Evolutionary conservation across 257 asterid species (phyloP).

Genomic region (Penstemon davidsonii): DNA sequence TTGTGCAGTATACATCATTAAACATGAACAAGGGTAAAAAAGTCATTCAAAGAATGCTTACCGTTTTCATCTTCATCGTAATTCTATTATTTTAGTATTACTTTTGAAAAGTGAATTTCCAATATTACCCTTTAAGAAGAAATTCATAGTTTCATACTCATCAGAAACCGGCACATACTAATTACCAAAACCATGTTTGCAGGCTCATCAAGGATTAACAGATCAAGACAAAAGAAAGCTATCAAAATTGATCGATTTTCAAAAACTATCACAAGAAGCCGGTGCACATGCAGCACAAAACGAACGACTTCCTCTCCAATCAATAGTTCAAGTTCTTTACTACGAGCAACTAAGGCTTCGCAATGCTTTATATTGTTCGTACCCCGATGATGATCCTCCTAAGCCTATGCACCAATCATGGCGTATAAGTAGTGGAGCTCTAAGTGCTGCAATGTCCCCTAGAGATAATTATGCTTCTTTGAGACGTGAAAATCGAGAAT

Average conservation of each 20-base stretch:
- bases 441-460: slow-evolving; percentile 94
- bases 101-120: too few relatives aligned
- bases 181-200: slow-evolving; percentile 24
- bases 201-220: slow-evolving; percentile 80
- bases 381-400: slow-evolving; percentile 84
- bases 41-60: too few relatives aligned
- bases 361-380: slow-evolving; percentile 60
- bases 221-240: slow-evolving; percentile 78
- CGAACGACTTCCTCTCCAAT: slow-evolving; percentile 92
- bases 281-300: slow-evolving; percentile 98
- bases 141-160: too few relatives aligned
- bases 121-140: too few relatives aligned
- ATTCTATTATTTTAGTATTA: too few relatives aligned
- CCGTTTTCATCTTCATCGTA: too few relatives aligned
- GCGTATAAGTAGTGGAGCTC: slow-evolving; percentile 83
- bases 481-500: slow-evolving; percentile 84
- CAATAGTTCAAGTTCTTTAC: slow-evolving; percentile 91
- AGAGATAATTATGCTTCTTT: slow-evolving; percentile 87
- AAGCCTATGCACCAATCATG: slow-evolving; percentile 84
- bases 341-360: slow-evolving; percentile 86
- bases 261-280: slow-evolving; percentile 86
- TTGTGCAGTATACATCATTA: too few relatives aligned
- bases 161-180: slow-evolving; percentile 1
- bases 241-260: slow-evolving; percentile 83
- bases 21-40: too few relatives aligned